Evolutionary conservation across 805 yeast species (phyloP).

Genomic region (Ogataea pini): DNA sequence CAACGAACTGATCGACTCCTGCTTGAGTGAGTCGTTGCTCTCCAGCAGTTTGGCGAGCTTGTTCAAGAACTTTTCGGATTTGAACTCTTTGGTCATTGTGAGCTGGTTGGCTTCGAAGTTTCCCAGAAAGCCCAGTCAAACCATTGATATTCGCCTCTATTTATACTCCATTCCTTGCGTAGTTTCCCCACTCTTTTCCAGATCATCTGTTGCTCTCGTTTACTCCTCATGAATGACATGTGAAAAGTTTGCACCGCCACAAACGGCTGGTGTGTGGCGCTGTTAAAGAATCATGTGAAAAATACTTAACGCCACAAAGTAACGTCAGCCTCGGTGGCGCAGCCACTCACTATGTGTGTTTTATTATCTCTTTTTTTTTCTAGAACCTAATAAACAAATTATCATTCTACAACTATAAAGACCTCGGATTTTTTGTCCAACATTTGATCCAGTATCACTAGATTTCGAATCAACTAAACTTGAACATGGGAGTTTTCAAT

Average conservation of each 20-base stretch:
- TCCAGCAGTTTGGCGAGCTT: conserved; percentile 18
- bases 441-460: too few relatives aligned
- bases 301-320: neutral
- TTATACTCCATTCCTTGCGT: conserved; percentile 6
- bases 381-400: neutral
- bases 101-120: too few relatives aligned
- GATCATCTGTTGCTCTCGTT: conserved; percentile 5
- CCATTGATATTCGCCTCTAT: neutral
- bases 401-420: neutral
- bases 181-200: conserved; percentile 1
- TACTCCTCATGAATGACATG: conserved; percentile 15
- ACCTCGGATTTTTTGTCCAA: too few relatives aligned
- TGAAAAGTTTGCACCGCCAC: conserved; percentile 9
- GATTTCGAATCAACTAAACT: neutral
- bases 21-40: conserved; percentile 21
- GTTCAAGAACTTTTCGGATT: conserved; percentile 20
- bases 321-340: neutral
- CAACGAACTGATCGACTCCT: conserved; percentile 32
- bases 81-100: conserved; percentile 16
- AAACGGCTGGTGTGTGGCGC: neutral
- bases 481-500: conserved; percentile 22
- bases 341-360: neutral
- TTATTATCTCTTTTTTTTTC: neutral
- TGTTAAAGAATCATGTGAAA: conserved; percentile 18
- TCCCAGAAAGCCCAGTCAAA: too few relatives aligned